phyloP scores from a whole-genome alignment of 345 rosid genomes.

The Salix exigua region DNA sequence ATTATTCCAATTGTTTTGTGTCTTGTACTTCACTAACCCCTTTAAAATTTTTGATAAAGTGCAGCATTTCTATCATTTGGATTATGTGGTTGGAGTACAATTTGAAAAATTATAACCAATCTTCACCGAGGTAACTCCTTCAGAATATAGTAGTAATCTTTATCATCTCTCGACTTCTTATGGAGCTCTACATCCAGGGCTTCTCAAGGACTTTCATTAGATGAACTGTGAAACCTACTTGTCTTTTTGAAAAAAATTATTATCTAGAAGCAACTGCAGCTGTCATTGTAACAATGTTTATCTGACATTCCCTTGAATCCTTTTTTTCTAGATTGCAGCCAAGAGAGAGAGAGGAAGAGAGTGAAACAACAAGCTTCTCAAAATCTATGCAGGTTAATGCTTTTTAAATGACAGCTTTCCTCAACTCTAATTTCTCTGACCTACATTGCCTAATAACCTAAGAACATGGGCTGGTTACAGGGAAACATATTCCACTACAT shows the following conservation, averaged over 20 bases:
- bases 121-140: background rate
- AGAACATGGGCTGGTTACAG: background rate
- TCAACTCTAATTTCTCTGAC: background rate
- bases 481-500: background rate
- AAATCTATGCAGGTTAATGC: background rate
- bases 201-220: background rate
- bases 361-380: background rate
- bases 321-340: background rate
- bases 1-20: too few species aligned
- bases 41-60: too few species aligned
- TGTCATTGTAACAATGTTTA: background rate
- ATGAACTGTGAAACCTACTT: background rate
- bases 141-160: background rate
- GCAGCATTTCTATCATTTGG: background rate
- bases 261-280: background rate
- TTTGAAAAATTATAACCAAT: too few species aligned
- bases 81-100: background rate
- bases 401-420: background rate
- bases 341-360: background rate
- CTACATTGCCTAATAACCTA: background rate
- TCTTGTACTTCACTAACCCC: too few species aligned
- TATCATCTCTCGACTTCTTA: background rate
- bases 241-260: background rate
- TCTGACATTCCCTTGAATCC: background rate
- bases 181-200: background rate